These are phyloP conservation scores for Melocanna baccifera DNA, from an alignment of 176 grass and related monocot genomes.

Conservation along the genomic window DNA sequence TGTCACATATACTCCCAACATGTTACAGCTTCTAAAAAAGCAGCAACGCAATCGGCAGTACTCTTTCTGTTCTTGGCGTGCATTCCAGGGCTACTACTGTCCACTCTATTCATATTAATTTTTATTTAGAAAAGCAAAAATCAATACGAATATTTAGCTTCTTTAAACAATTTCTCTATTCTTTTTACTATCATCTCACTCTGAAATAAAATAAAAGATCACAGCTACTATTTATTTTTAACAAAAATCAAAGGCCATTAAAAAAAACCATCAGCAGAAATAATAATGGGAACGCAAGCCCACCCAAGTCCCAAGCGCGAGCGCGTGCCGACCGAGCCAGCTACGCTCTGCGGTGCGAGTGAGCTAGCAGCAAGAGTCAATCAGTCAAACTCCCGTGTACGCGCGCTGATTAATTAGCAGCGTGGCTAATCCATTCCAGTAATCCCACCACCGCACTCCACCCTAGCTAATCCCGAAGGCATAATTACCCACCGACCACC, in stretches of 20 bases:
- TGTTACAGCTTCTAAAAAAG: background rate
- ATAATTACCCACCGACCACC: constrained; percentile 11
- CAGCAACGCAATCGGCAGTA: background rate
- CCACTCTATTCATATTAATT: background rate
- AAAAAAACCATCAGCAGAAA: too few species aligned
- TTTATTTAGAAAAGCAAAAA: too few species aligned
- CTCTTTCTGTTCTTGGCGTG: background rate
- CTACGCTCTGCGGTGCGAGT: background rate
- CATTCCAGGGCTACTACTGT: background rate
- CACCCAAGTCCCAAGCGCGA: background rate
- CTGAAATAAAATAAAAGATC: accelerated
- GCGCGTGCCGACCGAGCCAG: constrained; percentile 2
- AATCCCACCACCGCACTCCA: background rate
- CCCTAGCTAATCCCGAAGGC: background rate
- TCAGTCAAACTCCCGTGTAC: constrained; percentile 28
- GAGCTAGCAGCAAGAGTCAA: background rate
- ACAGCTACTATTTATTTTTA: too few species aligned
- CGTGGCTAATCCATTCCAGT: background rate
- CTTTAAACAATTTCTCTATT: too few species aligned
- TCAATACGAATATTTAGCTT: too few species aligned
- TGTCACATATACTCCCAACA: background rate
- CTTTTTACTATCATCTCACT: too few species aligned
- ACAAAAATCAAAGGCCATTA: too few species aligned
- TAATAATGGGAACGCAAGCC: too few species aligned
- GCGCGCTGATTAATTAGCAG: background rate